Base-by-base conservation (phyloP, 2,329 filamentous ascomycete species). In the Cryphonectria naterciae region DNA sequence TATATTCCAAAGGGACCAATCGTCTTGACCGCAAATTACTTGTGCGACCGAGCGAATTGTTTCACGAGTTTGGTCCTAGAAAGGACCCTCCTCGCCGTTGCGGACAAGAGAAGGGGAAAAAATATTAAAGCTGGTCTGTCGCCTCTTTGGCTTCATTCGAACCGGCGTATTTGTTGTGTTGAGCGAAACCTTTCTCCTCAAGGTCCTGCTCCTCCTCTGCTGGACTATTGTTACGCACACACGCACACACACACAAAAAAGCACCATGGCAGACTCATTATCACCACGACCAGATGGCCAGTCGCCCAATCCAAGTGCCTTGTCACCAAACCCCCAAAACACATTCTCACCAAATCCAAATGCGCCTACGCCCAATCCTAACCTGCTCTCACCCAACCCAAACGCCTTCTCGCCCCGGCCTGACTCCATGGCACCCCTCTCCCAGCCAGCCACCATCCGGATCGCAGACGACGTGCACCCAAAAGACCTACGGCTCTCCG, bases 381-480 rank as follows among this genome's bases (percentile, higher is more conserved):
- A 65, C 17, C 63, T 65, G 63, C 41, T 65, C 39, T 65, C 63
- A 25, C 63, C 63, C 2, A 65, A 65, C 41, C 63, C 63, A 32
- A 65, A 46, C 32, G 43, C 35, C 65, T 54, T 62, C 54, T 68
- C 66, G n/a, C 56, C 67, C 2, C 58, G 67, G 35, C 43, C 67
- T 4, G 67, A 63, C 28, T 41, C 54, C n/a, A 43, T 68, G 56
- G n/a, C 3, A 28, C 2, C 70, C 32, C 49, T 10, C 52, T 35
- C 65, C 28, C 35, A 32, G 62, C 63, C 64, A 22, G 67, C 68
- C 49, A 68, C 68, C 39, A 72, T 74, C 61, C 73, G 69, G 66
- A 73, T 74, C 56, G 73, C 69, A 43, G 70, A 74, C 19, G 72
- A 70, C 17, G 22, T 67, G 1, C 72, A 73, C 25, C 73, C 73